These are phyloP conservation scores for Brassica carinata DNA, from an alignment of 345 rosid species.

Conservation along the genomic window DNA sequence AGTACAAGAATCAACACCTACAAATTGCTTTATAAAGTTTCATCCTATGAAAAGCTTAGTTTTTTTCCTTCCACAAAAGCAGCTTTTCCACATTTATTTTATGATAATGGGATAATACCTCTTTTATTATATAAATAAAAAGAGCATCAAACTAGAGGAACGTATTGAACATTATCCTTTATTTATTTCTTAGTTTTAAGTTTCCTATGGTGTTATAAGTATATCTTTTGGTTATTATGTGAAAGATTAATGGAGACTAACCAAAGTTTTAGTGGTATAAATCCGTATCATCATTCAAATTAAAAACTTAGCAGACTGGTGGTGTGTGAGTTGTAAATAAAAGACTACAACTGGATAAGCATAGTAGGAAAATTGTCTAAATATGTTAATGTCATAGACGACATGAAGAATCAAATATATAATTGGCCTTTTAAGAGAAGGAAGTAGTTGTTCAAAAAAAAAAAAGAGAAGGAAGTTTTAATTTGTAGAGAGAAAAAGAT, in stretches of 20 bases:
- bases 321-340: neutral
- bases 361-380: neutral
- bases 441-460: neutral
- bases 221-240: neutral
- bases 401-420: constrained; percentile 2
- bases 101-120: neutral
- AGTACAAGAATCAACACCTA: constrained; percentile 19
- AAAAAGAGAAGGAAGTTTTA: neutral
- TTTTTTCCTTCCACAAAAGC: constrained; percentile 29
- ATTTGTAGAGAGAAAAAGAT: constrained; percentile 7
- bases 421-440: constrained; percentile 1
- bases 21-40: constrained; percentile 13
- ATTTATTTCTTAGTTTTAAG: neutral
- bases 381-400: neutral
- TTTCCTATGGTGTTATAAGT: neutral
- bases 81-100: constrained; percentile 14
- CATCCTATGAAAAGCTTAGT: constrained; percentile 20
- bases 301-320: neutral
- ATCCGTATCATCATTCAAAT: neutral
- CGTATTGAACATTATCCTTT: neutral
- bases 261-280: neutral
- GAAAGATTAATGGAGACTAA: neutral
- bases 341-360: neutral
- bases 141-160: neutral
- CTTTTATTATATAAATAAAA: neutral